These are phyloP conservation scores for Tolypocladium inflatum DNA, from an alignment of 2,329 filamentous ascomycete species.

Conservation along the genomic window DNA sequence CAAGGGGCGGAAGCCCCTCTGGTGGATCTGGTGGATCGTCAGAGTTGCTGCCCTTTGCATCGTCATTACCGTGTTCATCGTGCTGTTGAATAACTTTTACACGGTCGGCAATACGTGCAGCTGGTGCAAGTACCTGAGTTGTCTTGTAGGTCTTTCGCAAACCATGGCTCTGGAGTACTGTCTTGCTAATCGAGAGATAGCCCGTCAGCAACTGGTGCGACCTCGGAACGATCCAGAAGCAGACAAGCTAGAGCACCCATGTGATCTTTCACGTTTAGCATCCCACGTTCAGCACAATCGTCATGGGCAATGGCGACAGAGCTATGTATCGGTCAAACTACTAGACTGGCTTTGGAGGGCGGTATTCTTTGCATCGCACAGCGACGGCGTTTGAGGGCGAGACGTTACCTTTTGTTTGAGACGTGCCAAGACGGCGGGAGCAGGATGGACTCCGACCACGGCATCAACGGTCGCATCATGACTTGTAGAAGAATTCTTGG, in stretches of 20 bases:
- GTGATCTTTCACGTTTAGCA: not conserved
- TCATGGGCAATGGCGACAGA: not conserved
- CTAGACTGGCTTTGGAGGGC: slow-evolving; percentile 6
- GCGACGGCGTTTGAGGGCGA: slow-evolving; percentile 20
- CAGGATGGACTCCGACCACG: not conserved
- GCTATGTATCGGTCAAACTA: not conserved
- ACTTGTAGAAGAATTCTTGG: not conserved
- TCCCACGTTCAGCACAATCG: not conserved
- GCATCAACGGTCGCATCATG: not conserved
- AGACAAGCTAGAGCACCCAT: not conserved
- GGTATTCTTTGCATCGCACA: slow-evolving; percentile 14
- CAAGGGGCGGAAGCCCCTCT: slow-evolving; percentile 81
- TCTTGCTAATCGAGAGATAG: slow-evolving; percentile 25
- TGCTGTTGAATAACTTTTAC: slow-evolving; percentile 89
- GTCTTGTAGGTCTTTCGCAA: slow-evolving; percentile 57
- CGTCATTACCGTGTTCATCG: slow-evolving; percentile 77
- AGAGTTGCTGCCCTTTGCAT: slow-evolving; percentile 67
- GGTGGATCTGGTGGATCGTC: slow-evolving; percentile 97
- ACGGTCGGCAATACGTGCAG: slow-evolving; percentile 62
- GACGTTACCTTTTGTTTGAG: not conserved
- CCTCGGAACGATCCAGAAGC: slow-evolving; percentile 26
- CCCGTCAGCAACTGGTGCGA: slow-evolving; percentile 62
- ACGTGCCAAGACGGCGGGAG: not conserved
- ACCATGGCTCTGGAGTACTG: not conserved
- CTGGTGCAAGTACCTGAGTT: slow-evolving; percentile 96